phyloP scores from a whole-genome alignment of 495 filamentous ascomycete genomes.

The Aspergillus leporis region DNA sequence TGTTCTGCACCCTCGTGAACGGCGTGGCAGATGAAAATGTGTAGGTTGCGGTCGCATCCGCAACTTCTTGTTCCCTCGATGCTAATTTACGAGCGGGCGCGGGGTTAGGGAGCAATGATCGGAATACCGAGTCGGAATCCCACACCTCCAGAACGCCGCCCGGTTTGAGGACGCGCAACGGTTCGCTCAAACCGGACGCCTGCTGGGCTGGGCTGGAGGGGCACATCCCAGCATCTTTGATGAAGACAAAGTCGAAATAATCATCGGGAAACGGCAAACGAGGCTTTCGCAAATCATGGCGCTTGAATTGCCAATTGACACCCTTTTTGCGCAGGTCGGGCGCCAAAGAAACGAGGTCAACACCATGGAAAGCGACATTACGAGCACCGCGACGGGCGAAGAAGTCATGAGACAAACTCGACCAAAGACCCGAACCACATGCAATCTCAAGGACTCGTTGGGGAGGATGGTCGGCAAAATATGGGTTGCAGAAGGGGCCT shows the following conservation, averaged over 20 bases:
- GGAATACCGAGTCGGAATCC: constrained; percentile 78
- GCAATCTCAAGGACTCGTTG: constrained; percentile 80
- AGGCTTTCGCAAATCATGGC: constrained; percentile 74
- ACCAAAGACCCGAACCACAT: constrained; percentile 90
- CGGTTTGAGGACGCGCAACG: constrained; percentile 71
- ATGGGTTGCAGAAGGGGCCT: constrained; percentile 72
- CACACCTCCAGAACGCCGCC: constrained; percentile 85
- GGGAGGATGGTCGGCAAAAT: constrained; percentile 63
- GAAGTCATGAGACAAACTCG: constrained; percentile 77
- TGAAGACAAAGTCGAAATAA: constrained; percentile 87
- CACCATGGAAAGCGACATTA: constrained; percentile 72
- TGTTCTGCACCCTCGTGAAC: constrained; percentile 74
- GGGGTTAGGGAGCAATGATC: constrained; percentile 74
- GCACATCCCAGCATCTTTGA: constrained; percentile 80
- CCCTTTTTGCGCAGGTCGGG: constrained; percentile 71
- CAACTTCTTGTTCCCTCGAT: constrained; percentile 61
- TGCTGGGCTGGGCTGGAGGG: constrained; percentile 61
- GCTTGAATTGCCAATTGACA: constrained; percentile 85
- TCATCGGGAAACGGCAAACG: constrained; percentile 79
- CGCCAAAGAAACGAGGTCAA: constrained; percentile 79
- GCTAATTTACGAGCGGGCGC: constrained; percentile 54
- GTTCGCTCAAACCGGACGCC: constrained; percentile 68
- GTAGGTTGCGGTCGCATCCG: constrained; percentile 72
- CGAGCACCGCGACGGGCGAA: constrained; percentile 62
- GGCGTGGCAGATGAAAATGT: constrained; percentile 80